These are phyloP conservation scores for Penicillium sp. DNA, from an alignment of 2,329 filamentous ascomycete genomes.

Conservation along the genomic window DNA sequence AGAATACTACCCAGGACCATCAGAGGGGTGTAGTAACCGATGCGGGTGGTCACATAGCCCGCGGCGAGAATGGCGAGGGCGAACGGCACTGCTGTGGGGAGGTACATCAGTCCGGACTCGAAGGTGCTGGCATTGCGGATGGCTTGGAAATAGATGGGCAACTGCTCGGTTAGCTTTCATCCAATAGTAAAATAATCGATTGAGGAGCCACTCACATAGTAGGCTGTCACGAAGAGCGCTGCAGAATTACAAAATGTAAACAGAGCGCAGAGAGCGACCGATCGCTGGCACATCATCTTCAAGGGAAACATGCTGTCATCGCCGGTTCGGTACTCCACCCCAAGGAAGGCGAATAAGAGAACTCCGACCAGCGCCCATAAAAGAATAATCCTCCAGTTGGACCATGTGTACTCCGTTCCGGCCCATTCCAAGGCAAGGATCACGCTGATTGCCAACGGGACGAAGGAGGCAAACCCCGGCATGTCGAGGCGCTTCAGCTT, in stretches of 20 bases:
- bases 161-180: not conserved
- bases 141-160: slow-evolving; percentile 12
- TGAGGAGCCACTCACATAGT: slow-evolving; percentile 9
- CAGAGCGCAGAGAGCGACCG: slow-evolving; percentile 22
- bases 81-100: slow-evolving; percentile 1
- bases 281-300: slow-evolving; percentile 47
- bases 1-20: slow-evolving; percentile 1
- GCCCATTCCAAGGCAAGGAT: slow-evolving; percentile 48
- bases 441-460: slow-evolving; percentile 28
- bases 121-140: slow-evolving; percentile 6
- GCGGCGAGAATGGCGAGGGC: not conserved
- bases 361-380: slow-evolving; percentile 40
- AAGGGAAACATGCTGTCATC: slow-evolving; percentile 50
- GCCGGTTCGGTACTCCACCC: slow-evolving; percentile 35
- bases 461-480: not conserved
- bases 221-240: not conserved
- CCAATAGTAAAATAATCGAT: not conserved
- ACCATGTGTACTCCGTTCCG: slow-evolving; percentile 34
- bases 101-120: slow-evolving; percentile 10
- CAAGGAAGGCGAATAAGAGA: slow-evolving; percentile 34
- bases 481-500: slow-evolving; percentile 6
- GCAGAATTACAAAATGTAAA: slow-evolving; percentile 9
- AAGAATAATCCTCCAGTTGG: slow-evolving; percentile 39
- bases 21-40: not conserved
- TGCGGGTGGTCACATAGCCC: not conserved